These are phyloP conservation scores for Cladorrhinum sp. DNA, from an alignment of 2,329 filamentous ascomycete genomes.

Conservation along the genomic window DNA sequence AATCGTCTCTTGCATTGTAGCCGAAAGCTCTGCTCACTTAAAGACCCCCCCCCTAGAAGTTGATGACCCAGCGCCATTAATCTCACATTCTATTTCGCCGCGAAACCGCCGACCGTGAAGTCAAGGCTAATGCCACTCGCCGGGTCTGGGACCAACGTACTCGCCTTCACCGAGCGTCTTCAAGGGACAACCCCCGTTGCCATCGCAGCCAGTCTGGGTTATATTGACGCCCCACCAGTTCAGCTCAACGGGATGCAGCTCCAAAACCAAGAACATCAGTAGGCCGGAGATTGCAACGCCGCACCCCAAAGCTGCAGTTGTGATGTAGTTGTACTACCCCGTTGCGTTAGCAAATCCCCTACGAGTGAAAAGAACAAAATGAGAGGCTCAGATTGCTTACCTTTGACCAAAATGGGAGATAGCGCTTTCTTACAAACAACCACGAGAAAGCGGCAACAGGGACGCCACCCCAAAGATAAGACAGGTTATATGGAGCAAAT, in stretches of 20 bases:
- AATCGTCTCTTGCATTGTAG: background rate
- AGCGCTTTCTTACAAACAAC: constrained; percentile 38
- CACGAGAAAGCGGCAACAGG: constrained; percentile 42
- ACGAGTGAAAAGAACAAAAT: background rate
- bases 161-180: constrained; percentile 30
- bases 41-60: background rate
- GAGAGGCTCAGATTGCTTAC: constrained; percentile 8
- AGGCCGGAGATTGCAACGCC: constrained; percentile 56
- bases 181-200: constrained; percentile 9
- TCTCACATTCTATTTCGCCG: background rate
- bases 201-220: constrained; percentile 21
- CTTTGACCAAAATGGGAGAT: constrained; percentile 29
- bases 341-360: background rate
- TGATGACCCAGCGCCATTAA: background rate
- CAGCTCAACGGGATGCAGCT: constrained; percentile 34
- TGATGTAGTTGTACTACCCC: constrained; percentile 53
- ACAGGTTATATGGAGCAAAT: constrained; percentile 41
- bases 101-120: background rate
- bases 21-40: background rate
- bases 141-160: constrained; percentile 24
- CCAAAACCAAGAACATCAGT: constrained; percentile 48
- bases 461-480: constrained; percentile 43
- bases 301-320: constrained; percentile 56
- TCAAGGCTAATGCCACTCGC: constrained; percentile 16
- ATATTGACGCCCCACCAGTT: constrained; percentile 51